Base-by-base conservation (phyloP, 1,139 yeast genomes). In the Hansenula lynferdii region DNA sequence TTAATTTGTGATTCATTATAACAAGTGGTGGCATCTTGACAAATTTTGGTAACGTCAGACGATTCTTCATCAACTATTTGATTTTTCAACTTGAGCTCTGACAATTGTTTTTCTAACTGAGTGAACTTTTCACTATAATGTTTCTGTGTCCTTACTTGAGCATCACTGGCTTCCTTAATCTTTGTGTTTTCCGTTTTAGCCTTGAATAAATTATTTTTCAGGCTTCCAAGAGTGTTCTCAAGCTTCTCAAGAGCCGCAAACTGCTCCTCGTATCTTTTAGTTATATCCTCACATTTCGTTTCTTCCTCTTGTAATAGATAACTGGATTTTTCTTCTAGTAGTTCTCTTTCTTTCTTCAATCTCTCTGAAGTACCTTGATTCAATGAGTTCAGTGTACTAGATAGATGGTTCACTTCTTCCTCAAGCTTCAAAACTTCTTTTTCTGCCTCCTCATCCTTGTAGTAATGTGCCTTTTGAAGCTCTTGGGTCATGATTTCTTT, bases 1-100 rank as follows among this genome's bases (percentile, higher is more conserved):
- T 56, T 58, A 28, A 50, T 52, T 33, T 43, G 51, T 12, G 52
- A 42, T 15, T 38, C 47, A 37, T 53, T 48, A 34, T 54, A 55
- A n/a, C 18, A 36, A 7, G 22, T 12, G 12, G 18, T 31, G 12
- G 22, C 36, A 6, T 17, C 9, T 6, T 36, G 14, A 8, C 9
- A 19, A 11, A 22, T 12, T 8, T 17, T 41, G 12, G 24, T 28
- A 2, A 18, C 22, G 8, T 23, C 18, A 7, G 20, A 7, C 3
- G 23, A 17, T 17, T 17, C 27, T 9, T 22, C 16, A 17, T 31
- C 28, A 11, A 17, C 17, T n/a, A 6, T n/a, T 2, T 11, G 4
- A 16, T 31, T 17, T 23, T 31, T 11, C 16, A 25, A 2, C 6
- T 8, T 19, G 10, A 1, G 28, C 11, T 8, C 34, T 34, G 5